Evolutionary conservation across 768 basidiomycete species (phyloP).

Genomic region (Porpolomopsis calyptriformis): DNA sequence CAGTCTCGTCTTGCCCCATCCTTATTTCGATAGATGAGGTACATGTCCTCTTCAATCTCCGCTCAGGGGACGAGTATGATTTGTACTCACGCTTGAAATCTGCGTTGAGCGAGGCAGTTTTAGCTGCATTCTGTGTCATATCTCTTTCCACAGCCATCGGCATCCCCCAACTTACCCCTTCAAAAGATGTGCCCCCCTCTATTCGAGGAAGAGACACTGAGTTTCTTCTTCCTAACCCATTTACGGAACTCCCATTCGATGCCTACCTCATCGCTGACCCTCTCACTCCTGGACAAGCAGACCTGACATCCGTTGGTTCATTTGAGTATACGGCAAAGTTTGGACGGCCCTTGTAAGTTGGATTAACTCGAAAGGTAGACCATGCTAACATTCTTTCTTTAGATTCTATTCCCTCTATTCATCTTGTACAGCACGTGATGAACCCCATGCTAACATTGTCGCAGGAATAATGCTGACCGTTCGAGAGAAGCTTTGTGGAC

Average conservation of each 20-base stretch:
- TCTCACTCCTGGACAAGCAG: slow-evolving; percentile 1
- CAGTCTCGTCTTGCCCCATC: neutral
- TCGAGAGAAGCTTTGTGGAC: slow-evolving; percentile 4
- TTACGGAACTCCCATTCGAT: slow-evolving; percentile 6
- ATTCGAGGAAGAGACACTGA: slow-evolving; percentile 1
- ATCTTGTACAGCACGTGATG: neutral
- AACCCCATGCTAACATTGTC: neutral
- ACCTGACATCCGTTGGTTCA: slow-evolving; percentile 4
- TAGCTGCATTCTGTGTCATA: neutral
- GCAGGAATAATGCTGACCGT: slow-evolving; percentile 3
- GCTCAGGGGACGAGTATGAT: neutral
- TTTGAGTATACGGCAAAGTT: slow-evolving; percentile 5
- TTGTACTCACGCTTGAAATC: slow-evolving; percentile 6
- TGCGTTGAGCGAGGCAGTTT: slow-evolving; percentile 2
- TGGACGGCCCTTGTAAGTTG: slow-evolving; percentile 6
- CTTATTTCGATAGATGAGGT: slow-evolving; percentile 7
- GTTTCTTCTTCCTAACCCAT: neutral
- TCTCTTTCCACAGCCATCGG: slow-evolving; percentile 5
- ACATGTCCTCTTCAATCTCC: slow-evolving; percentile 1
- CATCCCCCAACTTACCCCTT: slow-evolving; percentile 2
- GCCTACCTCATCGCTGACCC: slow-evolving; percentile 2
- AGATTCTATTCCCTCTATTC: slow-evolving; percentile 4
- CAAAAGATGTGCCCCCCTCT: slow-evolving; percentile 3
- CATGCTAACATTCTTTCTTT: neutral
- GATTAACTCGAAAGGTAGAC: neutral